phyloP scores from a whole-genome alignment of 31 red algal species.

The Odonthalia washingtoniensis region DNA sequence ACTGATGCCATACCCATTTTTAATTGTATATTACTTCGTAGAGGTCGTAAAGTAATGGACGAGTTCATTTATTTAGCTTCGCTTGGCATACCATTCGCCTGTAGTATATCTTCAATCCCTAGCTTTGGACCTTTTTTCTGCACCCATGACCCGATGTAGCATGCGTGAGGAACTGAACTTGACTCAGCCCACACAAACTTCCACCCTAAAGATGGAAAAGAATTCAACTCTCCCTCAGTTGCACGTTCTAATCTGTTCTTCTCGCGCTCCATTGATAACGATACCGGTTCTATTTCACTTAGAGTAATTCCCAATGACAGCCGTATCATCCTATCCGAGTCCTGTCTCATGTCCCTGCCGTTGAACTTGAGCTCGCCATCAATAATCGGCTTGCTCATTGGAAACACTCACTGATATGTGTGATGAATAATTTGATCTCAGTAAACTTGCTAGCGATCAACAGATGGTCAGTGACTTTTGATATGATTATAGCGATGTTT shows the following conservation, averaged over 20 bases:
- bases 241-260: background rate
- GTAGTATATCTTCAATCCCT: background rate
- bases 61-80: background rate
- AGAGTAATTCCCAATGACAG: background rate
- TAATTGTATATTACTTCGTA: background rate
- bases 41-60: background rate
- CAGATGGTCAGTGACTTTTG: slow-evolving; percentile 41
- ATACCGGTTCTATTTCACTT: background rate
- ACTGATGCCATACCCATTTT: background rate
- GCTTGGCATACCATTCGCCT: background rate
- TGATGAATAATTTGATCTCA: background rate
- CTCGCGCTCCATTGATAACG: background rate
- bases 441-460: background rate
- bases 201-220: background rate
- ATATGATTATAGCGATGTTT: slow-evolving; percentile 6
- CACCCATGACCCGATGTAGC: too few species aligned
- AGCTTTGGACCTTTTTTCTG: too few species aligned
- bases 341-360: background rate
- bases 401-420: background rate
- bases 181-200: too few species aligned
- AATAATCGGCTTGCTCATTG: slow-evolving; percentile 9
- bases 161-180: too few species aligned
- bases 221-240: background rate
- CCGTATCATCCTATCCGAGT: background rate
- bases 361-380: slow-evolving; percentile 12